Conservation (phyloP, 495 filamentous ascomycete species). For the Hypoxylon trugodes region DNA sequence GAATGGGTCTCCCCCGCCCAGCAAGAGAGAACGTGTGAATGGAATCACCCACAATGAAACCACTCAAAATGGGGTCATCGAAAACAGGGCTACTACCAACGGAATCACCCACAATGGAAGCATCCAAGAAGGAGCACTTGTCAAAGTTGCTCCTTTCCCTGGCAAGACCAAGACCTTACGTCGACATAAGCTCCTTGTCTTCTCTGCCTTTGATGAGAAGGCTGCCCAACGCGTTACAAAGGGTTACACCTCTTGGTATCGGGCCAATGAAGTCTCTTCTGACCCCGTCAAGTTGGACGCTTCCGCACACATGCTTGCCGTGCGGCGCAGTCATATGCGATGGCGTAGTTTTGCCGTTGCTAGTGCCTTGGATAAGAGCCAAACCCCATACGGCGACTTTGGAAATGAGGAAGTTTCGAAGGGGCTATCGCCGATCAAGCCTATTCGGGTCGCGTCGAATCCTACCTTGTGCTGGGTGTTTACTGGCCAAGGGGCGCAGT, state of each 20-base stretch:
- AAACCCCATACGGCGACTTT: too few species aligned
- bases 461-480: constrained; percentile 47
- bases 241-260: constrained; percentile 21
- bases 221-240: constrained; percentile 32
- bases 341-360: constrained; percentile 44
- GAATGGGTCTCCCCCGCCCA: too few species aligned
- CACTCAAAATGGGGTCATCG: too few species aligned
- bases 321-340: constrained; percentile 38
- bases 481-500: constrained; percentile 57
- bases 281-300: constrained; percentile 19
- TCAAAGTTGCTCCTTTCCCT: not conserved
- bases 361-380: too few species aligned
- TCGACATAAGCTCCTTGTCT: constrained; percentile 40
- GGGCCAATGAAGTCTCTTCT: not conserved
- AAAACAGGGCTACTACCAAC: not conserved
- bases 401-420: constrained; percentile 11
- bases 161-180: too few species aligned
- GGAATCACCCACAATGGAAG: not conserved
- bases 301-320: constrained; percentile 41
- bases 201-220: constrained; percentile 42
- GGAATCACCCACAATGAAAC: too few species aligned
- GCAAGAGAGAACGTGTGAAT: too few species aligned
- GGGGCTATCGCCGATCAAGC: constrained; percentile 16
- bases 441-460: constrained; percentile 22
- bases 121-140: not conserved